Evolutionary conservation across 441 rosid genomes (phyloP).

Genomic region (Geranium incanum): DNA sequence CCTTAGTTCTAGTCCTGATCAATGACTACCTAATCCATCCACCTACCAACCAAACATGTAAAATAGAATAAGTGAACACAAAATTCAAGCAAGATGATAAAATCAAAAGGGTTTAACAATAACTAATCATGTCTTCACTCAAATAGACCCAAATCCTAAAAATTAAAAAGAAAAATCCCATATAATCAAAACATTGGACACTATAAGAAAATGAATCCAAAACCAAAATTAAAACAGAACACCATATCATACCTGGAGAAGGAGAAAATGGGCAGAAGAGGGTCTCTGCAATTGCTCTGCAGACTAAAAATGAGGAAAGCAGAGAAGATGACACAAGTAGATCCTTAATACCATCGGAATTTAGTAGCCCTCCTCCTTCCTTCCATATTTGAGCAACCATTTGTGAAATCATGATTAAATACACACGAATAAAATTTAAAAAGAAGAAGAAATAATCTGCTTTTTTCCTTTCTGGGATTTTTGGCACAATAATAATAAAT

Average conservation of each 20-base stretch:
- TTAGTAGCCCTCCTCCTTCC: not conserved
- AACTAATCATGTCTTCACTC: not conserved
- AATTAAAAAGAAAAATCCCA: not conserved
- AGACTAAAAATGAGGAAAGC: not conserved
- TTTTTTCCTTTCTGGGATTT: not conserved
- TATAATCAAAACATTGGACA: not conserved
- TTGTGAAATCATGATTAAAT: not conserved
- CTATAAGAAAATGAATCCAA: not conserved
- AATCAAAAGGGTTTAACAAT: not conserved
- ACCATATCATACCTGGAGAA: not conserved
- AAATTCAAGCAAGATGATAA: not conserved
- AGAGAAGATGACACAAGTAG: not conserved
- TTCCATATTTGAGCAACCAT: slow-evolving; percentile 1
- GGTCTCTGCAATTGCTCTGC: slow-evolving; percentile 1
- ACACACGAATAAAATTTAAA: not conserved
- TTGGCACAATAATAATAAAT: not conserved
- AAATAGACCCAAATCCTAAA: not conserved
- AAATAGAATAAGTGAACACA: not conserved
- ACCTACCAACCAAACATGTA: not conserved
- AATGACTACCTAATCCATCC: not conserved
- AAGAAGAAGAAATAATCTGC: not conserved
- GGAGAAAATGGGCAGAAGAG: not conserved
- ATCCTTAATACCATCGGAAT: not conserved
- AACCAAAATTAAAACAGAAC: not conserved
- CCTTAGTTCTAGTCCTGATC: not conserved